phyloP scores from a whole-genome alignment of 2,329 filamentous ascomycete species.

The Diaporthe sp. region DNA sequence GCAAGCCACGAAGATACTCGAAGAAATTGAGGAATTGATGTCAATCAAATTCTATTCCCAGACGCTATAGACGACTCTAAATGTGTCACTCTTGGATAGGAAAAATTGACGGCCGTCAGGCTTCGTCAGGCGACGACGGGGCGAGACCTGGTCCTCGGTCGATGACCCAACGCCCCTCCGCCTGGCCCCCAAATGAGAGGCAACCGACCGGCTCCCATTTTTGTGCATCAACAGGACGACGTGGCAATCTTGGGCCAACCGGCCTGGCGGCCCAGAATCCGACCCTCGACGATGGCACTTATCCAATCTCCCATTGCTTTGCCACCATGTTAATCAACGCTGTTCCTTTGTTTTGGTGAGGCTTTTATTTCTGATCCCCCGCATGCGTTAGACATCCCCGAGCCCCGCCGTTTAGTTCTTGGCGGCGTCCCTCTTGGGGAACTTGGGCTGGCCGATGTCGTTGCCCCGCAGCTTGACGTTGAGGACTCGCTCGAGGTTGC shows the following conservation, averaged over 20 bases:
- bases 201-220: slow-evolving; percentile 20
- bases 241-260: neutral
- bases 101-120: slow-evolving; percentile 7
- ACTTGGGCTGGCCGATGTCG: slow-evolving; percentile 87
- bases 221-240: slow-evolving; percentile 1
- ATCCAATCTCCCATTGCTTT: neutral
- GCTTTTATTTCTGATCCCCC: neutral
- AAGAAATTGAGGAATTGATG: neutral
- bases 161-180: slow-evolving; percentile 6
- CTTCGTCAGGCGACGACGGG: slow-evolving; percentile 24
- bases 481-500: slow-evolving; percentile 82
- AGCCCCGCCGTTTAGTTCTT: slow-evolving; percentile 40
- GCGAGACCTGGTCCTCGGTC: slow-evolving; percentile 7
- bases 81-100: slow-evolving; percentile 23
- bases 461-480: slow-evolving; percentile 88
- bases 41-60: slow-evolving; percentile 32
- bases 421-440: slow-evolving; percentile 44
- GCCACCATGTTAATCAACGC: neutral
- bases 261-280: neutral
- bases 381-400: neutral
- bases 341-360: neutral
- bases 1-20: neutral
- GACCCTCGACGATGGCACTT: neutral
- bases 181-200: slow-evolving; percentile 5
- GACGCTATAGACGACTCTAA: slow-evolving; percentile 33